A percentile compares a stretch with the other conserved stretches of the same genome.
phyloP scores from a whole-genome alignment of 169 alveolate species.

The Eimeria necatrix region DNA sequence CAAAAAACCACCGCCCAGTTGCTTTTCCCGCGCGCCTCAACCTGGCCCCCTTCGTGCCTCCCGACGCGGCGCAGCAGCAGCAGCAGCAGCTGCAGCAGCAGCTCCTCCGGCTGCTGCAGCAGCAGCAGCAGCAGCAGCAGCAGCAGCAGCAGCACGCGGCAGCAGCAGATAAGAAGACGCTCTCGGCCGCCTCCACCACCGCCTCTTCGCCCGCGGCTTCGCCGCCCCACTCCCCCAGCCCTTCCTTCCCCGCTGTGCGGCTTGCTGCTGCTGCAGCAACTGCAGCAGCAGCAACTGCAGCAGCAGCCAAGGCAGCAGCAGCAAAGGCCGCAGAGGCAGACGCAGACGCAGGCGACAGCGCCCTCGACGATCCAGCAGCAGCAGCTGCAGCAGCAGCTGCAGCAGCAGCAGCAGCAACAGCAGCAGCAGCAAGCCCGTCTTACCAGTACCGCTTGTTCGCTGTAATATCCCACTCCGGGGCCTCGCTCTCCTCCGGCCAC shows the following conservation, averaged over 20 bases:
- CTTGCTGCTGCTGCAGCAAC: neutral
- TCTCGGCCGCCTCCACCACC: constrained; percentile 56
- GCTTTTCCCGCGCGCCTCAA: constrained; percentile 65
- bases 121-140: constrained; percentile 23
- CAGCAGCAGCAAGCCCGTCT: constrained; percentile 33
- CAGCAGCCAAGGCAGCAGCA: neutral
- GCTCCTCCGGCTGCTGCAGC: constrained; percentile 1
- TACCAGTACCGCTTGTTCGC: constrained; percentile 83
- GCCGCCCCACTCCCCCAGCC: constrained; percentile 60
- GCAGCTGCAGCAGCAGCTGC: constrained; percentile 8
- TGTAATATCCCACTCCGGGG: constrained; percentile 86
- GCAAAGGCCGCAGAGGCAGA: too few species aligned
- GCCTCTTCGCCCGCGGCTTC: constrained; percentile 58
- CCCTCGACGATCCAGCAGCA: neutral
- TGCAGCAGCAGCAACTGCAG: constrained; percentile 34
- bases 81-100: constrained; percentile 71
- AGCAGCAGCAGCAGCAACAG: constrained; percentile 20
- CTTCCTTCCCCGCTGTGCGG: constrained; percentile 19
- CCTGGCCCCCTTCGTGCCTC: constrained; percentile 64
- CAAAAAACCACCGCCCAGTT: constrained; percentile 63
- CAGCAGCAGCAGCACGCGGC: neutral
- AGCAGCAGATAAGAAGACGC: neutral
- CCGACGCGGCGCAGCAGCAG: constrained; percentile 22
- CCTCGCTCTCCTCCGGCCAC: constrained; percentile 85
- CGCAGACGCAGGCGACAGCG: constrained; percentile 18